A percentile compares a stretch with the other conserved stretches of the same genome.
phyloP scores from a whole-genome alignment of 352 stramenopile species.

The Globisporangium heterothallicum region DNA sequence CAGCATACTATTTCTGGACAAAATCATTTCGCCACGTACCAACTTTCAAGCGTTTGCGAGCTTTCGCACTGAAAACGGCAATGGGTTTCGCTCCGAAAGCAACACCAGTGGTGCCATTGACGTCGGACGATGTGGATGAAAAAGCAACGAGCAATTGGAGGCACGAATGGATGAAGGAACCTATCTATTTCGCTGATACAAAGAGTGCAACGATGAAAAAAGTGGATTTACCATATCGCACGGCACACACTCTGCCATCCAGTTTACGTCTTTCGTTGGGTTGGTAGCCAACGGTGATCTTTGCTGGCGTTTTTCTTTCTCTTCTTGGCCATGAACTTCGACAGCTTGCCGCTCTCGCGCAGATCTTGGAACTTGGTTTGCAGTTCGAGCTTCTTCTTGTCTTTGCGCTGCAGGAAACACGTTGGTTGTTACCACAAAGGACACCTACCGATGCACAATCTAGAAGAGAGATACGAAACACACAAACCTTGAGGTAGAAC shows the following conservation, averaged over 20 bases:
- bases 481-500: constrained; percentile 85
- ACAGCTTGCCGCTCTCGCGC: constrained; percentile 81
- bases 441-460: background rate
- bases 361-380: constrained; percentile 90
- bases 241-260: background rate
- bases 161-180: background rate
- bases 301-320: constrained; percentile 93
- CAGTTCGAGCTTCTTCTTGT: constrained; percentile 89
- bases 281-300: constrained; percentile 88
- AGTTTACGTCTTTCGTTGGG: constrained; percentile 54
- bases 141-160: too few relatives aligned
- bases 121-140: too few relatives aligned
- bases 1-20: too few relatives aligned
- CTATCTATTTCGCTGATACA: too few relatives aligned
- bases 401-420: constrained; percentile 54
- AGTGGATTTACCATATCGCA: background rate
- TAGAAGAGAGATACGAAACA: background rate
- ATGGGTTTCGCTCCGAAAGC: too few relatives aligned
- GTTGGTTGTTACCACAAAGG: constrained; percentile 1
- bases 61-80: too few relatives aligned
- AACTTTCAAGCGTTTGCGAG: too few relatives aligned
- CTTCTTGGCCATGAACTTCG: constrained; percentile 92
- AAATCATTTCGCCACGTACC: too few relatives aligned
- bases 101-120: too few relatives aligned
- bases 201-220: background rate